Base-by-base conservation (phyloP, 2,329 filamentous ascomycete species). In the Arthrobotrys musiformis region DNA sequence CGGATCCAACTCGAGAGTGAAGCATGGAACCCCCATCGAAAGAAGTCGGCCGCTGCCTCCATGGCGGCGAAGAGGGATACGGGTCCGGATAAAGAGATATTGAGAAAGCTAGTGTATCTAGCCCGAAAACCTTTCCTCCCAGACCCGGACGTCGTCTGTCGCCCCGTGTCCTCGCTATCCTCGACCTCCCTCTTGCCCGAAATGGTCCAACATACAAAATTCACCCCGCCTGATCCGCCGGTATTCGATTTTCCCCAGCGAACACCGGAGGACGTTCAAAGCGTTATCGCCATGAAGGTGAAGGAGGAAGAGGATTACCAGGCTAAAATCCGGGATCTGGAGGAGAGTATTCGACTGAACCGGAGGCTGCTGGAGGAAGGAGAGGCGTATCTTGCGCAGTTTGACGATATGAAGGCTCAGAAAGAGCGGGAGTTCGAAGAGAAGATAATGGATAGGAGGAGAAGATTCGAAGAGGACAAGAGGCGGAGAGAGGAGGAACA, bases 1-100 rank as follows among this genome's bases (percentile, higher is more conserved):
- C 48, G 58, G 19, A 64, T 76, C n/a, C 46, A 58, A n/a, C 13
- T 52, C 9, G 72, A 76, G 37, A 76, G 72, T 17, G 28, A 35
- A 4, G n/a, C 28, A 1, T 35, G 28, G 28, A 17, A n/a, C 30
- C 40, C 40, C 3, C 40, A 42, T n/a, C 6, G 5, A 15, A 52
- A 30, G 48, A 52, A 28, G 11, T 30, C 30, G 26, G 13, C 7
- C 2, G 13, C 48, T 15, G 13, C 46, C 13, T 2, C 8, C 26
- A 9, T 17, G 19, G 40, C 37, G 2, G n/a, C 15, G 22, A 48
- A 15, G 26, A 48, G 30, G 15, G 24, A 17, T 35, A 17, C 6
- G 15, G 28, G 28, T 13, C 50, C 50, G 1, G 50, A 56, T 56
- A 56, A 56, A 13, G 50, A 56, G 2, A 35, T 15, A 1, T 8